Base-by-base conservation (phyloP, 345 rosid species). In the Moricandia moricandioides region DNA sequence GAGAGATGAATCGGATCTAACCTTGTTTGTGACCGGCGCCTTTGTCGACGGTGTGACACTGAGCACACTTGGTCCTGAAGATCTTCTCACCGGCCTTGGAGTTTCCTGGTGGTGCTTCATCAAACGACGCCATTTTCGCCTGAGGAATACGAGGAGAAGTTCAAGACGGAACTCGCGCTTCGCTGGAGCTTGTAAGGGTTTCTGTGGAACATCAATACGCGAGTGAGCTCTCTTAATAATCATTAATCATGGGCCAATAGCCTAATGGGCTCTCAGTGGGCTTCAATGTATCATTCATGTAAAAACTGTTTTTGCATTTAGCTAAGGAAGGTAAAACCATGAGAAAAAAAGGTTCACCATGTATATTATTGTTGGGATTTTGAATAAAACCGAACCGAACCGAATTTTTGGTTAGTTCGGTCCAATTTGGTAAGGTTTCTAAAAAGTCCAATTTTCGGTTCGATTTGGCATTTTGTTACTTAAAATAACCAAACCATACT, bases 1-100 rank as follows among this genome's bases (percentile, higher is more conserved):
- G 17, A 63, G 39, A 77, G 57, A 72, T 47, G 5, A 65, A 39
- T 60, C 49, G 39, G 13, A 59, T 27, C 14, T n/a, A 13, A 79
- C 92, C 92, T 86, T 88, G 92, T 69, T 83, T 88, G 82, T 88
- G 88, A 54, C 87, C 89, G 9, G 88, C 87, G 75, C 88, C 87
- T 71, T 85, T 81, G 0, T 83, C 86, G 35, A 88, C 89, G 76
- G 89, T 88, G 86, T 88, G 92, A 67, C 92, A 88, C 78, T 88
- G 89, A 62, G 87, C 89, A 55, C 92, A 88, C 83, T 87, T 87
- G n/a, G 81, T 83, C 82, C 72, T 83, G 78, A 89, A 87, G 82
- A 87, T 85, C 83, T 89, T 89, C 83, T 89, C 91, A 43, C 89
- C 89, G 27, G 85, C 80, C 60, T 83, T 85, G 0, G 82, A 7